Base-by-base conservation (phyloP, 164 flowering plant genomes). In the Tinospora cordifolia region DNA sequence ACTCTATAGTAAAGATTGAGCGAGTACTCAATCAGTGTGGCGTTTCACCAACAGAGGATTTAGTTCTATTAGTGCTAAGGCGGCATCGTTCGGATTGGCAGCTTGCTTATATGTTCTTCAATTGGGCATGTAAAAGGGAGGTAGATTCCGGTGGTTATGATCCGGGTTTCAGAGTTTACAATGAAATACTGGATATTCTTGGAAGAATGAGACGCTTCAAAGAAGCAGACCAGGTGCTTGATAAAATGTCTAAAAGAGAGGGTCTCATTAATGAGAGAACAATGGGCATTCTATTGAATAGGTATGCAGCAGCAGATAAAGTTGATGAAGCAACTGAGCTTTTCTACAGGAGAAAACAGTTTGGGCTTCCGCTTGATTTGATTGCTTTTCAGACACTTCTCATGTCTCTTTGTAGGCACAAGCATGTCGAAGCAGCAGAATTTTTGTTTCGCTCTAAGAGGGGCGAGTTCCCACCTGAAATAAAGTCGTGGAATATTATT, bases 401-500 rank as follows among this genome's bases (percentile, higher is more conserved):
- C 79, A 38, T 87, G 87, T 75, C 87, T 17, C 72, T 92, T 17
- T 92, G 97, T 63, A 76, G 96, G 72, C 88, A 89, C 69, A 94
- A 92, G 75, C 97, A 90, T 72, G 99, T 92, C 0, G 97, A 92
- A 66, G 79, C 66, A 19, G 97, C 97, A 0, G 98, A 90, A 72
- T 82, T 84, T 41, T 68, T 92, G 75, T 88, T 89, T 64, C 76
- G 74, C 19, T 75, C 79, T 10, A 81, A 79, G 82, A 65, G 68
- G 71, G 69, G 69, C 0, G 88, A 87, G 82, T 89, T 87, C 72
- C 71, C 74, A 3, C 73, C 65, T 27, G 86, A 86, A 66, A 87
- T 88, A 63, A 94, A 86, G 82, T 78, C 88, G 0, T 70, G 79
- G 82, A 94, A 94, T 39, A 84, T 94, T 44, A 81, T 92, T 62